Base-by-base conservation (phyloP, 306 rosid genomes). In the Vigna radiata region DNA sequence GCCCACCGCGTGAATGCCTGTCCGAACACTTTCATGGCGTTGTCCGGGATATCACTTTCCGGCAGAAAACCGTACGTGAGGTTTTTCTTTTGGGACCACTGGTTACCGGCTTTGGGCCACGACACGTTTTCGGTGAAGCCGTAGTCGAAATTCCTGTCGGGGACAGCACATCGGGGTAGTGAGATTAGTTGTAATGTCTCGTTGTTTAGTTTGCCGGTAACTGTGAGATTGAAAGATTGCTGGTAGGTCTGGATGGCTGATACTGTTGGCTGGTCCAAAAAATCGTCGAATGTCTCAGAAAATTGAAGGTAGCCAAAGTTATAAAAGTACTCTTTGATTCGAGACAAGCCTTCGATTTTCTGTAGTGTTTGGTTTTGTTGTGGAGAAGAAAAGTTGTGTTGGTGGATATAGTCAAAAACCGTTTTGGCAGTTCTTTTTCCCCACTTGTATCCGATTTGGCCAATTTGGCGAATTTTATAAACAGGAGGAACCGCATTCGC, bases 371-470 rank as follows among this genome's bases (percentile, higher is more conserved):
- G 11, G 43, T 60, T 41, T 41, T 19, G 58, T 1, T 10, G 44
- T 15, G 44, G 27, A 4, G 74, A 11, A 69, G 60, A 6, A 25
- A 0, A 2, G 0, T 52, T 0, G 0, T 5, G 8, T 16, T 1
- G 0, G 55, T 0, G 7, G 0, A 15, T 1, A 48, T 8, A 8
- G 13, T 41, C 13, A 8, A 0, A 0, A 11, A 41, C 2, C 13
- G 13, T 1, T 41, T 41, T 41, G 0, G 46, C 2, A 3, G 3
- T 1, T 8, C 0, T 8, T 39, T 1, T 39, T 41, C 46, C 46
- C 46, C 10, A 41, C 13, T 41, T 41, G 46, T 0, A 41, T 41
- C 0, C 46, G 0, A 8, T 41, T 2, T 13, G 13, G 31, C 0
- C 4, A 3, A 3, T 3, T 2, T 13, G 13, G 31, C 0, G 0